A percentile compares a stretch with the other conserved stretches of the same genome.
These are phyloP conservation scores for Hippophae tibetana DNA, from an alignment of 306 rosid species.

Conservation along the genomic window DNA sequence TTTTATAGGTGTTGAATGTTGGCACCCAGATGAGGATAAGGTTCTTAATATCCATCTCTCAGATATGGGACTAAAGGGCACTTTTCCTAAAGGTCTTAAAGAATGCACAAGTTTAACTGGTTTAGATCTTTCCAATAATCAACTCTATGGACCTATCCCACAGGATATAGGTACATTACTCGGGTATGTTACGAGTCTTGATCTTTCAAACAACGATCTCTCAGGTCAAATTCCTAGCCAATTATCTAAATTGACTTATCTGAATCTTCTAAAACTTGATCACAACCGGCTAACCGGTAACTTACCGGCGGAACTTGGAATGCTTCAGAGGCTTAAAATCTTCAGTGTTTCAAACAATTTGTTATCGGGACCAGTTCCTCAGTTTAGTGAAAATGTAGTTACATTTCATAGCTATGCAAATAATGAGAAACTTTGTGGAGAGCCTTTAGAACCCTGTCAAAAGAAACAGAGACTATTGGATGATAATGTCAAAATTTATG, in stretches of 20 bases:
- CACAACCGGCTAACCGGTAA: slow-evolving; percentile 21
- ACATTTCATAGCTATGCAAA: slow-evolving; percentile 17
- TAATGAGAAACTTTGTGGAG: slow-evolving; percentile 27
- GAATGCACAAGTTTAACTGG: slow-evolving; percentile 6
- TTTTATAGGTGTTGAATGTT: slow-evolving; percentile 24
- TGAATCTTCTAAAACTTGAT: slow-evolving; percentile 20
- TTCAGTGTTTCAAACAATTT: slow-evolving; percentile 20
- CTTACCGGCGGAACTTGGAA: slow-evolving; percentile 24
- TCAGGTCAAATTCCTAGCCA: slow-evolving; percentile 24
- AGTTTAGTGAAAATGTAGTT: neutral
- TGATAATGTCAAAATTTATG: neutral
- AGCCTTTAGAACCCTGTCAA: slow-evolving; percentile 10
- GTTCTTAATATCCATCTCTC: slow-evolving; percentile 5
- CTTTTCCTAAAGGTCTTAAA: slow-evolving; percentile 16
- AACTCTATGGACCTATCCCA: slow-evolving; percentile 22
- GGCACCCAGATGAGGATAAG: neutral
- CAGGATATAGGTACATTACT: slow-evolving; percentile 8
- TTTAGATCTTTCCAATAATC: slow-evolving; percentile 18
- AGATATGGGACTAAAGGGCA: slow-evolving; percentile 22
- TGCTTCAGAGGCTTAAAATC: neutral
- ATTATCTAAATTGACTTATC: slow-evolving; percentile 10
- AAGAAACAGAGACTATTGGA: neutral
- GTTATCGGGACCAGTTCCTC: slow-evolving; percentile 27
- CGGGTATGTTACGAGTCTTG: slow-evolving; percentile 3
- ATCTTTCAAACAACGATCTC: slow-evolving; percentile 25